Conservation (phyloP, 140 eudicot species). For the Oenanthe javanica region DNA sequence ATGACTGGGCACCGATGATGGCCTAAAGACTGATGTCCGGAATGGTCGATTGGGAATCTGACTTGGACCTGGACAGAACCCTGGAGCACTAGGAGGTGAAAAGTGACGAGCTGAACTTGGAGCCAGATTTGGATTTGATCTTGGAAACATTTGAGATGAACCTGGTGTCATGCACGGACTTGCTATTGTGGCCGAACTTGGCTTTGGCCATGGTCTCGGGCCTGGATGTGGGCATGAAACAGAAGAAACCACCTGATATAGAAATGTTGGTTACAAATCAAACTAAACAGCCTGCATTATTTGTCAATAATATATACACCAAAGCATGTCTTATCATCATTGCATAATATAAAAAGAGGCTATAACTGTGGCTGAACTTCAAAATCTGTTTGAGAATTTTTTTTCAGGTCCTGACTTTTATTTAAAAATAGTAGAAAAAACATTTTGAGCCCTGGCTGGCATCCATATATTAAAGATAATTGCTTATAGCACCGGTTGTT, state of each 20-base stretch:
- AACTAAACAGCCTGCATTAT: background rate
- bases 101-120: background rate
- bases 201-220: background rate
- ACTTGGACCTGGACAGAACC: background rate
- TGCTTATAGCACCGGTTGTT: too few relatives aligned
- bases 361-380: too few relatives aligned
- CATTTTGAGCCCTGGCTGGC: too few relatives aligned
- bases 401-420: too few relatives aligned
- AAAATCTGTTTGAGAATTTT: too few relatives aligned
- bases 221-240: constrained; percentile 3
- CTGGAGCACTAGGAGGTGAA: background rate
- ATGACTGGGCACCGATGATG: background rate
- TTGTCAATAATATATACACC: background rate
- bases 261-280: background rate
- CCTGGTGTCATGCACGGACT: background rate
- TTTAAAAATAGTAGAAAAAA: too few relatives aligned
- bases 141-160: constrained; percentile 1
- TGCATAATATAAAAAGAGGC: background rate
- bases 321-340: background rate
- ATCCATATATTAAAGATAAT: too few relatives aligned
- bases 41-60: background rate
- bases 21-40: constrained; percentile 1
- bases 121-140: background rate
- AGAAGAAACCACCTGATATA: constrained; percentile 13
- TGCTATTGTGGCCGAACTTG: background rate